Conservation (phyloP, 78 protist species). For the Dictyostelium purpureum region DNA sequence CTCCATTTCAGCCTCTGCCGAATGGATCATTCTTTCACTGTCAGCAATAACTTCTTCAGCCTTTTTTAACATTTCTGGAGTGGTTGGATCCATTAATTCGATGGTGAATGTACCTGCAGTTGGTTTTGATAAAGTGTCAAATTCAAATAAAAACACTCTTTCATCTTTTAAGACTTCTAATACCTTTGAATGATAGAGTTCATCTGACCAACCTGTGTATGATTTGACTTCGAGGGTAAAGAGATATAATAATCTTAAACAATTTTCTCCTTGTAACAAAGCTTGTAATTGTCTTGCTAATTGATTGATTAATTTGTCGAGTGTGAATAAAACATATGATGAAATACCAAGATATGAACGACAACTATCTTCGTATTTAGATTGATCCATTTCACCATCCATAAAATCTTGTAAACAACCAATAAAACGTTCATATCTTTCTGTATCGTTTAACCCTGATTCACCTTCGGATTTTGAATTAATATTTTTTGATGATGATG, state of each 20-base stretch:
- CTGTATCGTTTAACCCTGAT: conserved; percentile 24
- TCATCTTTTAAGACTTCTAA: conserved; percentile 67
- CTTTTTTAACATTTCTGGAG: conserved; percentile 33
- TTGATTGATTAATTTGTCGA: conserved; percentile 51
- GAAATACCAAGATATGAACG: conserved; percentile 66
- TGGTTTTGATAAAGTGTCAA: conserved; percentile 1
- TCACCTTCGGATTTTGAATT: too few species aligned
- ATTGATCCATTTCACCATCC: conserved; percentile 35
- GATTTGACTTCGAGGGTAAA: conserved; percentile 46
- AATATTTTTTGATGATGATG: not conserved
- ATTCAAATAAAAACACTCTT: conserved; percentile 76
- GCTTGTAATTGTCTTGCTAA: conserved; percentile 65
- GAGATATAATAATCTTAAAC: conserved; percentile 48
- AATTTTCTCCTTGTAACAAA: conserved; percentile 73
- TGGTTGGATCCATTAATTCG: conserved; percentile 66
- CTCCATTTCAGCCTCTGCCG: conserved; percentile 43
- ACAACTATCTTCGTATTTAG: conserved; percentile 71
- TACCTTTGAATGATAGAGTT: conserved; percentile 53
- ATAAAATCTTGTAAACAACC: conserved; percentile 58
- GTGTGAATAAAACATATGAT: conserved; percentile 59
- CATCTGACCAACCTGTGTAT: conserved; percentile 35
- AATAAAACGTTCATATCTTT: conserved; percentile 66
- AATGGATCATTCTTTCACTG: conserved; percentile 25
- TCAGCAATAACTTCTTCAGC: conserved; percentile 47
- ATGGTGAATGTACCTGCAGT: conserved; percentile 56